Percentiles rank a stretch among this genome's conserved stretches.
Evolutionary conservation across 106 monocot genomes (phyloP).

Genomic region (Amphibolis antarctica): DNA sequence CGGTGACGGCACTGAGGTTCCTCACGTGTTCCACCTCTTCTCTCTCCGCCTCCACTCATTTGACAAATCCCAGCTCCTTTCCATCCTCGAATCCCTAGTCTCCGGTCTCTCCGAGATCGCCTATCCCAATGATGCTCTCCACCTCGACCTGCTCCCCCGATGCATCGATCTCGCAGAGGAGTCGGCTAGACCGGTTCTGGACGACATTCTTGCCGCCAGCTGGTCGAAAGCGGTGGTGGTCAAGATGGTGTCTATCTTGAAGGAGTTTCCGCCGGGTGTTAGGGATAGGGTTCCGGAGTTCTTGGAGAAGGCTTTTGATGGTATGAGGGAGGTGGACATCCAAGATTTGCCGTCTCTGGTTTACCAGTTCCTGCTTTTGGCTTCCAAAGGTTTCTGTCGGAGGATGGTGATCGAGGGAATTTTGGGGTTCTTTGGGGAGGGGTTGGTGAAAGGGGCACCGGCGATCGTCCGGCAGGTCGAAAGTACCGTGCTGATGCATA

Average conservation of each 20-base stretch:
- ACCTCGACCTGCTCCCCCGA: constrained; percentile 54
- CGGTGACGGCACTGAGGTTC: constrained; percentile 4
- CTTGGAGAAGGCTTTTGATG: constrained; percentile 41
- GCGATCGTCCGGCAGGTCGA: constrained; percentile 67
- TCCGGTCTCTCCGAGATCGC: constrained; percentile 17
- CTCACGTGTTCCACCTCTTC: constrained; percentile 40
- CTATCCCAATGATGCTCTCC: constrained; percentile 27
- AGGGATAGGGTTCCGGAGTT: constrained; percentile 27
- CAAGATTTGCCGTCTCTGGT: constrained; percentile 81
- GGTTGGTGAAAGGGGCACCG: constrained; percentile 27
- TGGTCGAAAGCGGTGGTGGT: constrained; percentile 53
- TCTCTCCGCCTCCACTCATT: constrained; percentile 37
- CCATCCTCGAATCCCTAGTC: constrained; percentile 24
- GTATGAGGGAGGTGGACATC: constrained; percentile 45
- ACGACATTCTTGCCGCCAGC: constrained; percentile 23
- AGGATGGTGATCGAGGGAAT: constrained; percentile 42
- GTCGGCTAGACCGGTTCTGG: constrained; percentile 4
- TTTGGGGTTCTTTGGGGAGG: constrained; percentile 45
- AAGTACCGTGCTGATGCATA: constrained; percentile 79
- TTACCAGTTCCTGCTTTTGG: constrained; percentile 74
- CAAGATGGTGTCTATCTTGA: constrained; percentile 46
- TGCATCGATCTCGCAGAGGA: constrained; percentile 24
- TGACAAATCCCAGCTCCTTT: constrained; percentile 15
- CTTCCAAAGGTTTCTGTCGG: constrained; percentile 44
- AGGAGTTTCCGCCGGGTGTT: constrained; percentile 27